A percentile compares a stretch with the other conserved stretches of the same genome.
phyloP scores from a whole-genome alignment of 306 rosid genomes.

The Ochetophila trinervis region DNA sequence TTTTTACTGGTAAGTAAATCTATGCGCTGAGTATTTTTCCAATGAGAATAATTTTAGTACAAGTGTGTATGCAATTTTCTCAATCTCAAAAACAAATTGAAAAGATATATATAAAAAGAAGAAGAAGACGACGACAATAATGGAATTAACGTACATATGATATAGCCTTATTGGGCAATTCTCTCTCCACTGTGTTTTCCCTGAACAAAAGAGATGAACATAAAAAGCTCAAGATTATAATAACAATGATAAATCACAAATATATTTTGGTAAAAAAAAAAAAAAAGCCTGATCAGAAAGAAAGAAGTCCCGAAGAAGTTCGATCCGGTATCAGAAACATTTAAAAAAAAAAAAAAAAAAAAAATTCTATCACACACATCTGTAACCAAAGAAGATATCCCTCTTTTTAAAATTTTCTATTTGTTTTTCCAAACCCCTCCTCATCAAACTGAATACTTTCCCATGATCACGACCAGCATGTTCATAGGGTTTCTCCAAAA shows the following conservation, averaged over 20 bases:
- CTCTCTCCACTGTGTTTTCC: constrained; percentile 25
- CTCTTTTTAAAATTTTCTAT: constrained; percentile 10
- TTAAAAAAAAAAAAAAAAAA: constrained; percentile 37
- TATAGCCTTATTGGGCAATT: constrained; percentile 39
- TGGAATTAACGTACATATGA: constrained; percentile 4
- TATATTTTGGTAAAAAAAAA: background rate
- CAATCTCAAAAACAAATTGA: background rate
- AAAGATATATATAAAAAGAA: constrained; percentile 24
- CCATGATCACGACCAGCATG: constrained; percentile 16
- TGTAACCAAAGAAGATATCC: constrained; percentile 31
- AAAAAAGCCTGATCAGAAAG: constrained; percentile 31
- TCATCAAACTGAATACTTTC: constrained; percentile 34
- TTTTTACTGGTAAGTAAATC: too few relatives aligned
- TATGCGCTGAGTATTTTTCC: too few relatives aligned
- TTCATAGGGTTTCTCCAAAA: constrained; percentile 68
- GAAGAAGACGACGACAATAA: background rate
- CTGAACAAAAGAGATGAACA: constrained; percentile 29
- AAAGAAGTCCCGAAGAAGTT: constrained; percentile 13
- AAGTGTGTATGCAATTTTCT: too few relatives aligned
- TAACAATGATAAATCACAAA: constrained; percentile 30
- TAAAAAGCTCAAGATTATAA: constrained; percentile 18
- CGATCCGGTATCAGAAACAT: constrained; percentile 42
- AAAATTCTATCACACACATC: constrained; percentile 55
- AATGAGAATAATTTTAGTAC: too few relatives aligned
- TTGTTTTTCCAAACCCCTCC: constrained; percentile 19